Evolutionary conservation across 257 asterid species (phyloP).

Genomic region (Solanum neorickii): DNA sequence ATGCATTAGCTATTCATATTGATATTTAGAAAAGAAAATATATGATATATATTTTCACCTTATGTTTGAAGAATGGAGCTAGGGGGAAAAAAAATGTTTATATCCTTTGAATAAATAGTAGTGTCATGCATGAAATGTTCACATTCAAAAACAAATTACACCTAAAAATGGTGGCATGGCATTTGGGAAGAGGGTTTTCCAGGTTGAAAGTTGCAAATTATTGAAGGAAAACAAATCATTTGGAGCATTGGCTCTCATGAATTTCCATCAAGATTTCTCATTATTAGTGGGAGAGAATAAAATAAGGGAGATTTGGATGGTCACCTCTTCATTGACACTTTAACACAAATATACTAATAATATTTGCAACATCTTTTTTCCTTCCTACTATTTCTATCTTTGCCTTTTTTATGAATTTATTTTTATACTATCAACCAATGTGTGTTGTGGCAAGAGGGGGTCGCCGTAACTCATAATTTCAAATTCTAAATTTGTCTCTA

Average conservation of each 20-base stretch:
- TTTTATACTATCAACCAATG: not conserved
- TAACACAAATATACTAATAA: not conserved
- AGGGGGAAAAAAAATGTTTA: too few species aligned
- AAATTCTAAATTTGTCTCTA: not conserved
- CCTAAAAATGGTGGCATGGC: not conserved
- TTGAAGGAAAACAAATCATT: conserved; percentile 7
- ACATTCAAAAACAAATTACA: not conserved
- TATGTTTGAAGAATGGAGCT: not conserved
- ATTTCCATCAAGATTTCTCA: conserved; percentile 17
- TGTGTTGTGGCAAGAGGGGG: not conserved
- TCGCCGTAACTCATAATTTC: not conserved
- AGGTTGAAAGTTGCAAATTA: conserved; percentile 20
- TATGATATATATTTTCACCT: not conserved
- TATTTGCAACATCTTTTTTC: not conserved
- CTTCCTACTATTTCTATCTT: not conserved
- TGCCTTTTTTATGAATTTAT: not conserved
- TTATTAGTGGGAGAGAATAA: conserved; percentile 35
- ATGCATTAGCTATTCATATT: not conserved
- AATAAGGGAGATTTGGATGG: conserved; percentile 37
- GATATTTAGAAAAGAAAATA: not conserved
- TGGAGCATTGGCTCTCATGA: not conserved
- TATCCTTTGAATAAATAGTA: not conserved
- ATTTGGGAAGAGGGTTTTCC: conserved; percentile 55
- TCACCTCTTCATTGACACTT: not conserved
- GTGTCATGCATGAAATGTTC: not conserved